phyloP scores from a whole-genome alignment of 495 filamentous ascomycete genomes.

The Elasticomyces elasticus region DNA sequence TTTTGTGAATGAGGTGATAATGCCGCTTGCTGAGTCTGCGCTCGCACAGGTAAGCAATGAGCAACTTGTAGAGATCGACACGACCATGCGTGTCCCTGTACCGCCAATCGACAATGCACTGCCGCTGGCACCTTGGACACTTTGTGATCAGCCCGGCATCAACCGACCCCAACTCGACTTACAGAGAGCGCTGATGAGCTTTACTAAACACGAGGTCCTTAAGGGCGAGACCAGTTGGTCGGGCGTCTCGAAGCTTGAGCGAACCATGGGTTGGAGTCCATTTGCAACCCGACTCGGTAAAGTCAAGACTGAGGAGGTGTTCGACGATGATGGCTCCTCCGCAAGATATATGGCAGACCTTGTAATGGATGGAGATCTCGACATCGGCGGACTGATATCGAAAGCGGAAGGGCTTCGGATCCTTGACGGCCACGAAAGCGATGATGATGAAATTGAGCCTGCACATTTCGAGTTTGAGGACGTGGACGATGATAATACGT shows the following conservation, averaged over 20 bases:
- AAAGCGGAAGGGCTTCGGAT: constrained; percentile 45
- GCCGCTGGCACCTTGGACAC: constrained; percentile 2
- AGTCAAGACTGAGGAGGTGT: constrained; percentile 27
- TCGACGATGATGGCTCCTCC: constrained; percentile 30
- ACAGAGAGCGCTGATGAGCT: constrained; percentile 21
- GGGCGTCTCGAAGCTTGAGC: constrained; percentile 34
- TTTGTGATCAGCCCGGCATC: not conserved
- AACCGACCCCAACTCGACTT: constrained; percentile 17
- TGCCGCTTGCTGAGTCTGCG: constrained; percentile 36
- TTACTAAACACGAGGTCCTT: constrained; percentile 21
- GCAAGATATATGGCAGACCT: constrained; percentile 20
- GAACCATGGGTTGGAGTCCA: constrained; percentile 34
- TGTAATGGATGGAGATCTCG: constrained; percentile 21
- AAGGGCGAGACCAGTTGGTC: constrained; percentile 34
- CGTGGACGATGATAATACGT: not conserved
- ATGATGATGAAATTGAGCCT: constrained; percentile 39
- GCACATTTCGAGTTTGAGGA: not conserved
- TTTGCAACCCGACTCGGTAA: constrained; percentile 30
- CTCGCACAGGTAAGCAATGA: constrained; percentile 49
- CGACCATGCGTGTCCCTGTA: constrained; percentile 38
- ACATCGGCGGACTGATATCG: constrained; percentile 34
- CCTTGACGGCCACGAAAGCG: constrained; percentile 38
- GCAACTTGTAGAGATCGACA: constrained; percentile 48
- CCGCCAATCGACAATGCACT: constrained; percentile 2
- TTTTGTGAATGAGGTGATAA: constrained; percentile 37